Evolutionary conservation across 306 rosid genomes (phyloP).

Genomic region (Arachis stenosperma): DNA sequence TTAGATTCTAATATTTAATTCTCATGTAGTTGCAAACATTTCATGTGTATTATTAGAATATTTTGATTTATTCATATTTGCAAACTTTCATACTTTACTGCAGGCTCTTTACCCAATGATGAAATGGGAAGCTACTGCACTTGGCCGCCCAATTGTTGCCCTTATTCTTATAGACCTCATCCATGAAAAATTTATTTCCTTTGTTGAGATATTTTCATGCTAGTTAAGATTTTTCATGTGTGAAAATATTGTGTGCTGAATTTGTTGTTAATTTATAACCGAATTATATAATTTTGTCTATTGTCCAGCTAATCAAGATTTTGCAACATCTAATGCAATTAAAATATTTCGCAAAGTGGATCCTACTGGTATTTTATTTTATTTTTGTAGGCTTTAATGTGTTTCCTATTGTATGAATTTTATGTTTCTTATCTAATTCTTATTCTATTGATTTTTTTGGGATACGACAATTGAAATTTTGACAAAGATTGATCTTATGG

Average conservation of each 20-base stretch:
- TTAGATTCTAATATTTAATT: constrained; percentile 18
- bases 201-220: too few species aligned
- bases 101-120: constrained; percentile 82
- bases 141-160: constrained; percentile 95
- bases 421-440: constrained; percentile 30
- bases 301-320: constrained; percentile 52
- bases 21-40: constrained; percentile 21
- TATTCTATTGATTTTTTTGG: constrained; percentile 47
- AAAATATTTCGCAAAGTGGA: constrained; percentile 95
- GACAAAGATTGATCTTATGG: constrained; percentile 99
- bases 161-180: constrained; percentile 45
- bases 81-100: constrained; percentile 25
- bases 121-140: constrained; percentile 98
- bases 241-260: too few species aligned
- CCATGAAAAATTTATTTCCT: too few species aligned
- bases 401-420: constrained; percentile 13
- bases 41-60: constrained; percentile 16
- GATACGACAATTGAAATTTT: constrained; percentile 94
- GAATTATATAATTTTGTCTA: too few species aligned
- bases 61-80: constrained; percentile 34
- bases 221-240: too few species aligned
- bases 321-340: constrained; percentile 95
- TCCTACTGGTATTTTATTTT: constrained; percentile 70
- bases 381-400: not conserved
- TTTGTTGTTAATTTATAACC: too few species aligned